These are phyloP conservation scores for Globisporangium rhizosaccharum DNA, from an alignment of 352 stramenopile species.

Conservation along the genomic window DNA sequence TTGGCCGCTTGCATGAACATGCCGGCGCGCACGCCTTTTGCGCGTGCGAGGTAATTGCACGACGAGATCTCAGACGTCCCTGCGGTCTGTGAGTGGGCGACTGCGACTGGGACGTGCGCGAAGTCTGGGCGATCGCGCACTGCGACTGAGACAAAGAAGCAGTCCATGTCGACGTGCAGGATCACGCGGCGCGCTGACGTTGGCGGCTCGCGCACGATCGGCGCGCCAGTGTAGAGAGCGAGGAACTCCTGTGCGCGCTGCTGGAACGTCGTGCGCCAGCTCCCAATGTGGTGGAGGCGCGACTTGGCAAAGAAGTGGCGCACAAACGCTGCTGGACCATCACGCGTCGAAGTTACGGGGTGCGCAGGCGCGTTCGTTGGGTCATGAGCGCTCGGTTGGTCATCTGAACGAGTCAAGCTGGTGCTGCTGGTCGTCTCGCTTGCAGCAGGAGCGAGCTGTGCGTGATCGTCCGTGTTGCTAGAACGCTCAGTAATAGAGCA, in stretches of 20 bases:
- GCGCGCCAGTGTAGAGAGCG: conserved; percentile 47
- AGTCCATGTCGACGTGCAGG: conserved; percentile 97
- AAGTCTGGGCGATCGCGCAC: conserved; percentile 77
- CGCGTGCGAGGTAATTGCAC: conserved; percentile 93
- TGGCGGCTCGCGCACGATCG: conserved; percentile 24
- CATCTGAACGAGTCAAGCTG: neutral
- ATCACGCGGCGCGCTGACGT: conserved; percentile 74
- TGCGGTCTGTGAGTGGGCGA: conserved; percentile 82
- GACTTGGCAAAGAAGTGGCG: conserved; percentile 83
- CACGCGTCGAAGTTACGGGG: conserved; percentile 57
- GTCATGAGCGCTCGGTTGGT: neutral
- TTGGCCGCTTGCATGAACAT: conserved; percentile 94
- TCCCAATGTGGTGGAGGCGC: conserved; percentile 80
- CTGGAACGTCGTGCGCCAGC: conserved; percentile 72
- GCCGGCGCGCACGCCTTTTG: conserved; percentile 87
- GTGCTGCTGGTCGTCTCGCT: neutral
- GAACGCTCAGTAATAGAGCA: too few relatives aligned
- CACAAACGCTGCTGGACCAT: conserved; percentile 63
- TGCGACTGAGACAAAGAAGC: conserved; percentile 94
- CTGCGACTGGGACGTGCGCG: conserved; percentile 78
- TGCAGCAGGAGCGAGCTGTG: too few relatives aligned
- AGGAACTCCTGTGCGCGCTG: conserved; percentile 56
- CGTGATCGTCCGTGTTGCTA: too few relatives aligned
- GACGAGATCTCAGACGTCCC: conserved; percentile 91
- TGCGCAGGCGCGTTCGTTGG: neutral